Base-by-base conservation (phyloP, 75 land plant genomes). In the Isoetes taiwanensis region DNA sequence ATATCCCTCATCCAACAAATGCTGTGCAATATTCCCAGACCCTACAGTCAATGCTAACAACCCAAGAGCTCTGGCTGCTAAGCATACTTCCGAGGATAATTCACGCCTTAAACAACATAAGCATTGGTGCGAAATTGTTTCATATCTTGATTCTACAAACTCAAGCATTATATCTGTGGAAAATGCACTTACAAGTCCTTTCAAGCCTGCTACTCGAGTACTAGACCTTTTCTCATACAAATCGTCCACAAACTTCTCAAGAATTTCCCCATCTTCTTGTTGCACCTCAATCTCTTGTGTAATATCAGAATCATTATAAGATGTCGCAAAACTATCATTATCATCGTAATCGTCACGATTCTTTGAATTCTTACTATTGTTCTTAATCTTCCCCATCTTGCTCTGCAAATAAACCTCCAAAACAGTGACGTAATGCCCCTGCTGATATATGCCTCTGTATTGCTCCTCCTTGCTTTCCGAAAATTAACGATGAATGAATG, bases 41-140 rank as follows among this genome's bases (percentile, higher is more conserved):
- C 91, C 97, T 62, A 64, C 73, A 30, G 87, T 90, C 11, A 90
- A 32, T 24, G 82, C 77, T 55, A 85, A 27, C 69, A 85, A 60
- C 11, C 86, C 90, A 56, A 78, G 69, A 32, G 68, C 71, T 43
- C 76, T 79, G 33, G 70, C 67, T 41, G 84, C 96, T 46, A 75
- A 68, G 33, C 62, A 54, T 56, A 62, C 65, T 68, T 90, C 90
- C 35, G 64, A 60, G 19, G 72, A 35, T 17, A 78, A 72, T 0
- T 90, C 86, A 4, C 50, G 38, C 72, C 82, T 90, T 10, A 90
- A 61, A 2, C 81, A 82, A 39, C 73, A 72, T 53, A 90, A 41
- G 54, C 68, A 85, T 43, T 59, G 81, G 53, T 80, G 78, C 25
- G 80, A 43, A 30, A 90, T 65, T 5, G 96, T 90, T 55, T 72